phyloP scores from a whole-genome alignment of 305 asterid genomes.

The Rubia peregrina region DNA sequence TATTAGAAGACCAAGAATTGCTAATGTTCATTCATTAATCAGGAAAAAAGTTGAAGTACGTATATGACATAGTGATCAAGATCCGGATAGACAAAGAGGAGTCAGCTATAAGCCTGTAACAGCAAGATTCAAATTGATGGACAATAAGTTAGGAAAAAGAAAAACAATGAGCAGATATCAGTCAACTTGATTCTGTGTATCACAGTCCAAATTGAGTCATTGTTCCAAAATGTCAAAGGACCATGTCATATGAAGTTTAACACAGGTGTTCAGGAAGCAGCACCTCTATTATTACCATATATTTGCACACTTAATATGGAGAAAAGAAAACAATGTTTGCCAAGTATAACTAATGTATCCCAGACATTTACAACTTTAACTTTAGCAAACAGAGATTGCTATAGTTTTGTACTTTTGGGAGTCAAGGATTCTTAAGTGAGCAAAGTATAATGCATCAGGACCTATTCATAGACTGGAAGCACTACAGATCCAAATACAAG shows the following conservation, averaged over 20 bases:
- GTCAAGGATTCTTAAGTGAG: neutral
- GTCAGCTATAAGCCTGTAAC: neutral
- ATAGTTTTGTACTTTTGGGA: neutral
- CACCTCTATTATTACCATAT: neutral
- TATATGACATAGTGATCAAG: neutral
- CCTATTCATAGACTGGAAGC: neutral
- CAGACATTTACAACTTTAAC: neutral
- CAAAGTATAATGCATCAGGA: neutral
- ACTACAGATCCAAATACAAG: neutral
- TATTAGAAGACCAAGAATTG: neutral
- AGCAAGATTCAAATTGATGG: neutral
- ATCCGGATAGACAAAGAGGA: neutral
- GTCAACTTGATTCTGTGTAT: neutral
- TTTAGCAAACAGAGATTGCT: neutral
- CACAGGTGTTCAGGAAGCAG: neutral
- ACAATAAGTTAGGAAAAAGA: neutral
- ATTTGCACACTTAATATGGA: neutral
- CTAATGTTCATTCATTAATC: constrained; percentile 5
- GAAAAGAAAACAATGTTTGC: neutral
- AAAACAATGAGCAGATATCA: neutral
- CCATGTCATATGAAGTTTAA: neutral
- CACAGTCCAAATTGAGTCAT: neutral
- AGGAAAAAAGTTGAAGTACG: neutral
- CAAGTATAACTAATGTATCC: neutral
- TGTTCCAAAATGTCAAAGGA: neutral